Base-by-base conservation (phyloP, 108 stramenopile species). In the Discostella stelligeroides region DNA sequence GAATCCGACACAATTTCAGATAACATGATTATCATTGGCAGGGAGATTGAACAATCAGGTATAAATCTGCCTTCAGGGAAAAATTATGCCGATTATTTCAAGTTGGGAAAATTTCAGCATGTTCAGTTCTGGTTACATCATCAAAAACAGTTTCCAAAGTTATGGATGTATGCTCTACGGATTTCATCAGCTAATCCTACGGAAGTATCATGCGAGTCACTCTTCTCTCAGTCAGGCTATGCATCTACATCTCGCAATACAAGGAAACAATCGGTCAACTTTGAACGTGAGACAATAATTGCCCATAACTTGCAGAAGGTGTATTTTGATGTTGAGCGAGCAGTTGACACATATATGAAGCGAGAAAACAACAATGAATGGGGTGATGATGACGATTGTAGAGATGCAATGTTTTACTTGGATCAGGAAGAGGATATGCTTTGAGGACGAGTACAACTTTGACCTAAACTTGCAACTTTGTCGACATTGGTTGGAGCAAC, bases 181-280 rank as follows among this genome's bases (percentile, higher is more conserved):
- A 27, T 46, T 17, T 46, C 63, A 30, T 64, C 63, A 28, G 28
- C 11, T 50, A 64, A 64, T 34, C 48, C 63, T 15, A 64, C 63
- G 25, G 61, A 62, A 45, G 61, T 62, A 1, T 62, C 61, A 1
- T 62, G 61, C 24, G 61, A 62, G 61, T 25, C 63, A 12, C 37
- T 64, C 47, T 64, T 64, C 27, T 64, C 48, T 17, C 15, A 50
- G 24, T 64, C 63, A 2, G 63, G 63, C 7, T 64, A 64, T 50
- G 48, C 46, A 13, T 64, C 47, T 15, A 50, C 9, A 27, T 24
- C 61, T 13, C 13, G 61, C 8, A 18, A 24, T 12, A 62, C 61
- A 7, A n/a, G 13, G 13, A 27, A 43, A 20, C 41, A 62, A 34
- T 42, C 42, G 1, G 43, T 23, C 21, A 20, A 45, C 14, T 62